A percentile compares a stretch with the other conserved stretches of the same genome.
Evolutionary conservation across 2,329 filamentous ascomycete genomes (phyloP).

Genomic region (Cryphonectria naterciae): DNA sequence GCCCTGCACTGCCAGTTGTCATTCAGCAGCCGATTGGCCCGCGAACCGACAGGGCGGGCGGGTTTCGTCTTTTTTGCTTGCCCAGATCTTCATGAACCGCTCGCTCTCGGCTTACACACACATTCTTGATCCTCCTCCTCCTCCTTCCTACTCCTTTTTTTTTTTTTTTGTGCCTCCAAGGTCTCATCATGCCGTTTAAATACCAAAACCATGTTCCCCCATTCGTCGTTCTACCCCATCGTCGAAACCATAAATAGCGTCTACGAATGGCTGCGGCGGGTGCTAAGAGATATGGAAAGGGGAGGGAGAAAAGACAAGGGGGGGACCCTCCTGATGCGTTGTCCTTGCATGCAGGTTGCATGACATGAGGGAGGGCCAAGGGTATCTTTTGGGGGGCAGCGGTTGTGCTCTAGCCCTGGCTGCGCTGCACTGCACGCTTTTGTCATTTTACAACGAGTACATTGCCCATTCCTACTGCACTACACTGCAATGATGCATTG

Average conservation of each 20-base stretch:
- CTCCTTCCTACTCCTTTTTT: background rate
- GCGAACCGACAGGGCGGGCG: constrained; percentile 9
- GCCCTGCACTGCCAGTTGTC: constrained; percentile 19
- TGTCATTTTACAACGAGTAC: background rate
- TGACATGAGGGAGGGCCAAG: background rate
- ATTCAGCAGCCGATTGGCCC: constrained; percentile 15
- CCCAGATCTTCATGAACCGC: background rate
- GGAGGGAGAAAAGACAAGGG: background rate
- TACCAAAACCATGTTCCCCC: background rate
- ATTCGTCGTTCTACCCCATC: background rate
- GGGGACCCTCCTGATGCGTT: constrained; percentile 10
- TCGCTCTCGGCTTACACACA: background rate
- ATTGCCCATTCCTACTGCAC: background rate
- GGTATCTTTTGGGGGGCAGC: background rate
- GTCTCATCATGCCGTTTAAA: background rate
- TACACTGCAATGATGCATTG: background rate
- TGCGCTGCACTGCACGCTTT: background rate
- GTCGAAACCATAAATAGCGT: background rate
- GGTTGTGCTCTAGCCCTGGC: background rate
- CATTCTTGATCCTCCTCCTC: background rate
- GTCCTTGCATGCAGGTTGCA: constrained; percentile 14
- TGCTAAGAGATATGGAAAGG: background rate
- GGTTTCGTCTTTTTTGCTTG: background rate
- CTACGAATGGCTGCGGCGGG: background rate
- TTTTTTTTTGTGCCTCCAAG: background rate